phyloP scores from a whole-genome alignment of 805 yeast genomes.

The Huiozyma sinensis region DNA sequence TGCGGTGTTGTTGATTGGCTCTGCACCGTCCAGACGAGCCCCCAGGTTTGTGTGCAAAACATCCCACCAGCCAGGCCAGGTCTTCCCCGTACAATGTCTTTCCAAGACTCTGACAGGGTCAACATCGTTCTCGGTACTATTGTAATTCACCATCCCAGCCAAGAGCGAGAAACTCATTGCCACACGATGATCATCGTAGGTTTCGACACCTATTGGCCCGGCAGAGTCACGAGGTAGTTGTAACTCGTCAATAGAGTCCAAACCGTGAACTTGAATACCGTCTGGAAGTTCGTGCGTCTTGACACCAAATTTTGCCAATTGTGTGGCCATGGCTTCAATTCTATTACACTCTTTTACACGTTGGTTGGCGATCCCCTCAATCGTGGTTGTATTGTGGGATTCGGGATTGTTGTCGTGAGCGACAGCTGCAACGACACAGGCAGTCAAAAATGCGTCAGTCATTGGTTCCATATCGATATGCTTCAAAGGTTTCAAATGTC shows the following conservation, averaged over 20 bases:
- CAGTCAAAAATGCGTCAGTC: constrained; percentile 98
- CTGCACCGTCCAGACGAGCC: constrained; percentile 61
- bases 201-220: constrained; percentile 41
- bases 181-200: constrained; percentile 95
- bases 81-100: constrained; percentile 88
- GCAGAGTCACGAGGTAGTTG: constrained; percentile 43
- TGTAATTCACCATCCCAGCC: constrained; percentile 50
- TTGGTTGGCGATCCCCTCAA: constrained; percentile 95
- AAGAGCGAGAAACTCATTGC: constrained; percentile 93
- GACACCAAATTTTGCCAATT: constrained; percentile 86
- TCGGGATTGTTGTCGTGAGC: constrained; percentile 44
- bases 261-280: constrained; percentile 81
- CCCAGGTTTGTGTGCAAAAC: constrained; percentile 59
- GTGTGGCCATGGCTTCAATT: constrained; percentile 86
- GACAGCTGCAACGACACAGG: constrained; percentile 93
- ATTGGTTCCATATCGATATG: constrained; percentile 96
- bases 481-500: constrained; percentile 55
- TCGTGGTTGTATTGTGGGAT: constrained; percentile 47
- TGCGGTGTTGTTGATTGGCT: constrained; percentile 27
- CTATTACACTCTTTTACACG: constrained; percentile 96
- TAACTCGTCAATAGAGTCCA: constrained; percentile 37
- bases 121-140: constrained; percentile 1
- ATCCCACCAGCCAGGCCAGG: constrained; percentile 99
- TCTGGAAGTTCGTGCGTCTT: constrained; percentile 75
- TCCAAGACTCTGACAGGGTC: constrained; percentile 64